Conservation (phyloP, 352 stramenopile species). For the Saprolegnia parasitica region DNA sequence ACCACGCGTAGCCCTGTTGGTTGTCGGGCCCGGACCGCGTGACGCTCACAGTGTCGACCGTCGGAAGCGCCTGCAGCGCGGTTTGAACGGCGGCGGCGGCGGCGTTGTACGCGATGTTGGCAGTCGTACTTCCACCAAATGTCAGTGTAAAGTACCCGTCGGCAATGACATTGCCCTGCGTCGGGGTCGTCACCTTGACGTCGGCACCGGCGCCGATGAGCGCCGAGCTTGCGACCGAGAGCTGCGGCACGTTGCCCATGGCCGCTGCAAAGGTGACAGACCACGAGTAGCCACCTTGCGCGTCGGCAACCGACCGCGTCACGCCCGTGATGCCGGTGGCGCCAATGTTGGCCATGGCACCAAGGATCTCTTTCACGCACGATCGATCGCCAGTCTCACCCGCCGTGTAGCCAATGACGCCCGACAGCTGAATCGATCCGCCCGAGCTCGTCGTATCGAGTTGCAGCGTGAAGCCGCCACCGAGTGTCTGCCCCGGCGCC, state of each 20-base stretch:
- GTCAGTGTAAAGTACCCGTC: constrained; percentile 89
- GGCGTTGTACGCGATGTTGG: constrained; percentile 79
- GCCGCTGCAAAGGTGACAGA: constrained; percentile 74
- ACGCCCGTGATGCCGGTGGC: constrained; percentile 52
- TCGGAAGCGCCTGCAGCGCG: constrained; percentile 49
- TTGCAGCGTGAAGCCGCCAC: constrained; percentile 87
- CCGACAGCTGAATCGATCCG: constrained; percentile 87
- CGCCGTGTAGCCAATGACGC: constrained; percentile 86
- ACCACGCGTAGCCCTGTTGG: constrained; percentile 68
- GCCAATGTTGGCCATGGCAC: constrained; percentile 75
- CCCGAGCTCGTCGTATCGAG: constrained; percentile 84
- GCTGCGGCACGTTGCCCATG: constrained; percentile 58
- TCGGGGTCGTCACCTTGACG: constrained; percentile 55
- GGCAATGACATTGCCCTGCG: constrained; percentile 57
- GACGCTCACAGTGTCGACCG: constrained; percentile 62
- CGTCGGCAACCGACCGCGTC: constrained; percentile 53
- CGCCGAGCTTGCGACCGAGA: constrained; percentile 61
- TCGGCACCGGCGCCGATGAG: constrained; percentile 67
- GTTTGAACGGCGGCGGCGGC: constrained; percentile 60
- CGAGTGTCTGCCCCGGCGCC: constrained; percentile 72
- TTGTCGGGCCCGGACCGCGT: constrained; percentile 44
- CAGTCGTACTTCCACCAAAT: constrained; percentile 85
- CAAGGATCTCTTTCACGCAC: constrained; percentile 63
- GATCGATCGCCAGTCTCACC: constrained; percentile 44
- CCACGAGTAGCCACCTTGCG: constrained; percentile 89